Evolutionary conservation across 2,329 filamentous ascomycete species (phyloP), one percentile per base, ranked within the genome.

Genomic region (Penicillium janthinellum): DNA sequence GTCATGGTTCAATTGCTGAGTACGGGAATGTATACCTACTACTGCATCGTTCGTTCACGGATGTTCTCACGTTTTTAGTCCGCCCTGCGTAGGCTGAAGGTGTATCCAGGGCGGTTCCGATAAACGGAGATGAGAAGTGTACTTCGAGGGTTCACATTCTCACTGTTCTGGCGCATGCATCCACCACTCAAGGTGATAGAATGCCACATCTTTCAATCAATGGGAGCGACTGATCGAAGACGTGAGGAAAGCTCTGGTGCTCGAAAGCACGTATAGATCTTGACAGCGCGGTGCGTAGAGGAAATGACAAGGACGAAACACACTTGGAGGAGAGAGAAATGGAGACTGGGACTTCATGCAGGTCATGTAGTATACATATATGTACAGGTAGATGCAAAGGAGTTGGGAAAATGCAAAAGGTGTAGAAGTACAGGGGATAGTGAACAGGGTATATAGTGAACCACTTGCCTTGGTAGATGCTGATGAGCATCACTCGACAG

Each of bases 61-160:
- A 28, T 84, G 81, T 84, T 75, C 77, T 81, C 81, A 68, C 78
- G 79, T 81, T 81, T 80, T 82, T 84, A 85, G 83, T 84, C 83
- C 79, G 77, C 75, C 77, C 75, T 76, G 78, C 79, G 75, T 82
- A 75, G 74, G 73, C 81, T 83, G 71, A 76, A 69, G 61, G 59
- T 34, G 52, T 45, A 12, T 68, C 53, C 68, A 72, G 70, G 73
- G 77, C 79, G 83, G 82, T 77, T 84, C 83, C 83, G 82, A 83
- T 78, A 82, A 81, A 81, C 73, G 76, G 75, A 79, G 72, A 72
- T 68, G 62, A 63, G 67, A 71, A 74, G 70, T 69, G 69, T 73
- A 68, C 68, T 70, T 64, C 61, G 34, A 39, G 41, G 67, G 66
- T 66, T 70, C 72, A 72, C 70, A 68, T 71, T 72, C 68, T 42